phyloP scores from a whole-genome alignment of 805 yeast genomes.

The Metschnikowia sp. region DNA sequence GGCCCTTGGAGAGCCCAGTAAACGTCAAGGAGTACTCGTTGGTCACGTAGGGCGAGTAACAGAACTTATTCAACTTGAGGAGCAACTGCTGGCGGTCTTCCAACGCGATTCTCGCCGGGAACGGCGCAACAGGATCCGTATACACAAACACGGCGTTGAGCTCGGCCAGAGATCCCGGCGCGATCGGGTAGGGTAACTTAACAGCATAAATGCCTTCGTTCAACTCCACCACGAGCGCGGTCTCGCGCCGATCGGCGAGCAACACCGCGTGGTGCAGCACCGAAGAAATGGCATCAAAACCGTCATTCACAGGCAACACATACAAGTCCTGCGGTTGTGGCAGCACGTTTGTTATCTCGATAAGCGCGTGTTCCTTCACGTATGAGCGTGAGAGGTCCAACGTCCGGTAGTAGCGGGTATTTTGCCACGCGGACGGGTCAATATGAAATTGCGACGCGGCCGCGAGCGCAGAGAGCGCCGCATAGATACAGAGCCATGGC shows the following conservation, averaged over 20 bases:
- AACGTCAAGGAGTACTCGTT: constrained; percentile 41
- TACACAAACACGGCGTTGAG: constrained; percentile 50
- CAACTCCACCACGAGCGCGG: constrained; percentile 23
- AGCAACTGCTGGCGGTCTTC: constrained; percentile 59
- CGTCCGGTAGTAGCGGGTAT: constrained; percentile 50
- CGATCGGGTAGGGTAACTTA: constrained; percentile 59
- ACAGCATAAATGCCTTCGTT: constrained; percentile 37
- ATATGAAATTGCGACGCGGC: constrained; percentile 6
- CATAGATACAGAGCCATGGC: constrained; percentile 11
- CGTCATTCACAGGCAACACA: constrained; percentile 51
- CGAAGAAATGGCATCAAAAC: constrained; percentile 40
- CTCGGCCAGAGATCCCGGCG: constrained; percentile 54
- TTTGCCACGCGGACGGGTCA: constrained; percentile 46
- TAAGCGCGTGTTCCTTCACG: constrained; percentile 54
- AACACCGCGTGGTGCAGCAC: constrained; percentile 45
- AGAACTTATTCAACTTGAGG: constrained; percentile 51
- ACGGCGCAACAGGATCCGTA: constrained; percentile 49
- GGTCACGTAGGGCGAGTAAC: constrained; percentile 63
- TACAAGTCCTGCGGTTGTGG: constrained; percentile 52
- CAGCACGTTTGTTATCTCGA: constrained; percentile 59
- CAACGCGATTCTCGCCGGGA: constrained; percentile 62
- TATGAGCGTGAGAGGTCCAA: constrained; percentile 68
- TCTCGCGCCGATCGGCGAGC: constrained; percentile 24
- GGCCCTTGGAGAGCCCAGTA: constrained; percentile 45
- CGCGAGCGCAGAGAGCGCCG: constrained; percentile 9